Evolutionary conservation across 2,329 filamentous ascomycete genomes (phyloP), one percentile per base, ranked within the genome.

Genomic region (Ophiocordyceps camponoti-floridani): DNA sequence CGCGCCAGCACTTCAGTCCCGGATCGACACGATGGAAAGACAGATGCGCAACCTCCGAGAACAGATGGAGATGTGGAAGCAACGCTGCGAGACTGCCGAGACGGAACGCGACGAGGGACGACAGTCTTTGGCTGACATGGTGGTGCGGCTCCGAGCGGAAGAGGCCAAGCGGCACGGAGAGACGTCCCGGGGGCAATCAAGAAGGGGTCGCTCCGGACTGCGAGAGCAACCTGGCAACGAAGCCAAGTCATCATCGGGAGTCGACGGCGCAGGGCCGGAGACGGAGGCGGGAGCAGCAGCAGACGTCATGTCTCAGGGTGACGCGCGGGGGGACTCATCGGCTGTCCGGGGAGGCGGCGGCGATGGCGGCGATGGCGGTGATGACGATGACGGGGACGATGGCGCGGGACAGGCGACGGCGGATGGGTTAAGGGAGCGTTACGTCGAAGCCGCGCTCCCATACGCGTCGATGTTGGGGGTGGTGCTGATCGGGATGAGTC

Each of bases 381-480:
- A 23, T 5, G 23, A 5, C 28, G 64, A 65, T 51, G 64, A 62
- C 48, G 72, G 62, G 52, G 74, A 63, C 40, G 69, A 69, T 23
- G 23, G 23, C 49, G 76, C 63, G 49, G 69, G 64, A 43, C 60
- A 60, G 44, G 61, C 58, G 31, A 52, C 58, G 12, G 53, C 66
- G 26, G 56, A 64, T 52, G 66, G 58, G 44, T 55, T 62, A 48
- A 57, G 63, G 48, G 56, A 58, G 48, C 67, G 62, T 50, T 66
- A 58, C 43, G 55, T 72, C 46, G 53, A 62, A 38, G 58, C 79
- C 41, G 70, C 73, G 46, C 68, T 84, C 47, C 84, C 84, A 14
- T 89, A 88, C 56, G 80, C 82, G 38, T 87, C 82, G 2, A 86
- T 89, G 74, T 63, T 91, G 41, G 82, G 84, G 11, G 84, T 91